Evolutionary conservation across 768 basidiomycete genomes (phyloP).

Genomic region (Glaciozyma antarctica): DNA sequence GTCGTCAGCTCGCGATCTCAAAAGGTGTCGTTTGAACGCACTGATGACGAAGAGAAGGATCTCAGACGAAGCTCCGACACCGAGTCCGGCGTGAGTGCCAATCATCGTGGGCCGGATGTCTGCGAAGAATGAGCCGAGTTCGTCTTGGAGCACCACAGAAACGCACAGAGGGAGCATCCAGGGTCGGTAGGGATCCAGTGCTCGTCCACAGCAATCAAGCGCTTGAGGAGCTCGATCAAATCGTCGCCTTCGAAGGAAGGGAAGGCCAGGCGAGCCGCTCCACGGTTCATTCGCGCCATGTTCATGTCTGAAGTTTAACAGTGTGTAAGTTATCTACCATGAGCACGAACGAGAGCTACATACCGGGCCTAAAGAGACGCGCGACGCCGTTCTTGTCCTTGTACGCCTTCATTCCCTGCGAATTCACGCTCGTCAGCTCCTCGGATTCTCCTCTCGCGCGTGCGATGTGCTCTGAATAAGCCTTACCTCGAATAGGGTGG

Average conservation of each 20-base stretch:
- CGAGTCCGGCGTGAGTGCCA: conserved; percentile 44
- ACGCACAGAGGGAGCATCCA: conserved; percentile 65
- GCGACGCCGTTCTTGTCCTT: conserved; percentile 58
- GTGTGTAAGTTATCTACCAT: background rate
- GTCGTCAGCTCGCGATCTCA: background rate
- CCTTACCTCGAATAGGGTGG: conserved; percentile 60
- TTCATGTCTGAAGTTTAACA: conserved; percentile 50
- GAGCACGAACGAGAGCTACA: background rate
- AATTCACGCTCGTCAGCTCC: no score
- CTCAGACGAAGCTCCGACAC: conserved; percentile 65
- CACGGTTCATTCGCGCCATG: conserved; percentile 88
- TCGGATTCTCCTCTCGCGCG: no score
- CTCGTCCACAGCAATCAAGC: conserved; percentile 70
- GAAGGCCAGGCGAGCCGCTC: conserved; percentile 51
- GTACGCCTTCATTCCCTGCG: conserved; percentile 74
- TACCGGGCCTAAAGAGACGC: conserved; percentile 72
- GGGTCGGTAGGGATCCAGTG: conserved; percentile 84
- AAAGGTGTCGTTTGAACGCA: no score
- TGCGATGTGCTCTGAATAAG: no score
- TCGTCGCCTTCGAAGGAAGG: conserved; percentile 61
- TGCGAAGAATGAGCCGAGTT: conserved; percentile 1
- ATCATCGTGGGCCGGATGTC: conserved; percentile 73
- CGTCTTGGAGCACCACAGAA: no score
- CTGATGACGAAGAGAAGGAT: conserved; percentile 76
- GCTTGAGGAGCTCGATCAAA: conserved; percentile 69